phyloP scores from a whole-genome alignment of 2,329 filamentous ascomycete species.

The Elsinoe arachidis region DNA sequence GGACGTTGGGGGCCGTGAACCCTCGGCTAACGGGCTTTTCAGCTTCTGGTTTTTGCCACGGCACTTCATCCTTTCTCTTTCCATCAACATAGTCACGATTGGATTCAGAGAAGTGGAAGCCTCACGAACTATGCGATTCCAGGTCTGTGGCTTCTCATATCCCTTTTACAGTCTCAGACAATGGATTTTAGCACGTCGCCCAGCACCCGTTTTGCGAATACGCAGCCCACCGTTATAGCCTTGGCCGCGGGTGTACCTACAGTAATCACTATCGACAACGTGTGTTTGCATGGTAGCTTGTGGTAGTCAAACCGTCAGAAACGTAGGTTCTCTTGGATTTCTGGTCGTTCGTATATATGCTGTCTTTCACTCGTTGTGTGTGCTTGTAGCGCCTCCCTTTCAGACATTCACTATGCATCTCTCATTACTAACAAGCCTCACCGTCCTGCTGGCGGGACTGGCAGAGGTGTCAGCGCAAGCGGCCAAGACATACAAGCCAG shows the following conservation, averaged over 20 bases:
- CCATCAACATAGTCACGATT: too few species aligned
- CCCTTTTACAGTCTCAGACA: too few species aligned
- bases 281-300: neutral
- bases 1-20: neutral
- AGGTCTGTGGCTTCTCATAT: too few species aligned
- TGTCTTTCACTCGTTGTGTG: neutral
- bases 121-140: too few species aligned
- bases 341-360: neutral
- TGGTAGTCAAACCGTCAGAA: neutral
- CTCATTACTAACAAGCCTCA: neutral
- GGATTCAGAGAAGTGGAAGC: neutral
- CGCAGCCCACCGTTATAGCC: neutral
- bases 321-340: neutral
- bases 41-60: neutral
- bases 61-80: neutral
- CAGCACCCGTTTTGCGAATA: neutral
- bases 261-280: neutral
- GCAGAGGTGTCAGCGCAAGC: neutral
- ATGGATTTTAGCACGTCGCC: neutral
- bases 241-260: slow-evolving; percentile 11
- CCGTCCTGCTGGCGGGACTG: neutral
- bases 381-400: neutral
- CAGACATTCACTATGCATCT: neutral
- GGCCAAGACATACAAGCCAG: neutral
- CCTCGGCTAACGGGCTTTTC: neutral